Base-by-base conservation (phyloP, 2,329 filamentous ascomycete species). In the Lomentospora prolificans region DNA sequence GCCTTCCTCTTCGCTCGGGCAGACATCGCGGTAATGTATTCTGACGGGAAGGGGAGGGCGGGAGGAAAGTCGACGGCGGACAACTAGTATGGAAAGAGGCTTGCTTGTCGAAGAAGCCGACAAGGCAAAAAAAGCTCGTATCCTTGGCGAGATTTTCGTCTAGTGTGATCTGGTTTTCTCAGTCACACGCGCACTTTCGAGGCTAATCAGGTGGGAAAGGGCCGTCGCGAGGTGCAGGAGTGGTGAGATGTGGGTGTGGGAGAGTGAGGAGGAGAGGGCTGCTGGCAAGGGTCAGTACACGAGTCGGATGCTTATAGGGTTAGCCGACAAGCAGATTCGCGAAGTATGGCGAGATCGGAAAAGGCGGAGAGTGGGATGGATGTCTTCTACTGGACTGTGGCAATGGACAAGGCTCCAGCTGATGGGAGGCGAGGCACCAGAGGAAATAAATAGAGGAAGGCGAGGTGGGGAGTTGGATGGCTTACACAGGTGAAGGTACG, bases 1-100 rank as follows among this genome's bases (percentile, higher is more conserved):
- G 74, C 75, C 66, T 80, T 81, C 64, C 78, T 75, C 71, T 81
- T 81, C 58, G 70, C 68, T 65, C 75, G 72, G 59, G 70, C 66
- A 39, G 70, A 69, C 75, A 79, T 78, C 57, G 56, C 63, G 65
- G 41, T 24, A 17, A 24, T 46, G 41, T 46, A 46, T 46, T 10
- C 19, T 14, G 41, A n/a, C n/a, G 46, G 50, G 30, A 25, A 36
- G 12, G 19, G 30, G 19, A 12, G 19, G 31, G n/a, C 19, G 14
- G 33, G n/a, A n/a, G n/a, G n/a, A n/a, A n/a, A n/a, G n/a, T n/a
- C n/a, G n/a, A n/a, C n/a, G n/a, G n/a, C n/a, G n/a, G n/a, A n/a
- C n/a, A n/a, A n/a, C n/a, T n/a, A n/a, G n/a, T n/a, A n/a, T n/a
- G n/a, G n/a, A n/a, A n/a, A n/a, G n/a, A n/a, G n/a, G n/a, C n/a